Conservation (phyloP, 2,329 filamentous ascomycete species). For the Neonectria sp. region DNA sequence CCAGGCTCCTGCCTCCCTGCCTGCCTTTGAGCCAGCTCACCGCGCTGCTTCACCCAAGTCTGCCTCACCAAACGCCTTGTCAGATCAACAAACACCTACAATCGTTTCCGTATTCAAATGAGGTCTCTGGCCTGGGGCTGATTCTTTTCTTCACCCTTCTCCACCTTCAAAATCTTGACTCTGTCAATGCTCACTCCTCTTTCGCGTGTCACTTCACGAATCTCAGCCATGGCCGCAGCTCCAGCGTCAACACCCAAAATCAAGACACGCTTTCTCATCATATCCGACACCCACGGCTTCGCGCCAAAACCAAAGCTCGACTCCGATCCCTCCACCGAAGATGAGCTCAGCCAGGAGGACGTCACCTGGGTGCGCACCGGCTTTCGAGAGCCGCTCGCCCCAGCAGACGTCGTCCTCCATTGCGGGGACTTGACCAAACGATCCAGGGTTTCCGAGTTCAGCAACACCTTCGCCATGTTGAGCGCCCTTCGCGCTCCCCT, state of each 20-base stretch:
- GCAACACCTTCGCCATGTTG: slow-evolving; percentile 59
- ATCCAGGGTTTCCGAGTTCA: slow-evolving; percentile 59
- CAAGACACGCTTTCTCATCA: slow-evolving; percentile 56
- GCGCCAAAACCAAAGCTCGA: slow-evolving; percentile 35
- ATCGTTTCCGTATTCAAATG: background rate
- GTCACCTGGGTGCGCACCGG: slow-evolving; percentile 40
- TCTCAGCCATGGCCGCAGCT: slow-evolving; percentile 61
- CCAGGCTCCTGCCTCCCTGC: background rate
- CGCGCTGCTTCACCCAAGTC: background rate
- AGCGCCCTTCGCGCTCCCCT: slow-evolving; percentile 61
- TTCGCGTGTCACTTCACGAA: background rate
- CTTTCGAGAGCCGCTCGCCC: slow-evolving; percentile 50
- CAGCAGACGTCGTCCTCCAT: slow-evolving; percentile 65
- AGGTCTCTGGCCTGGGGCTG: background rate
- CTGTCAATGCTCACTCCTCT: background rate
- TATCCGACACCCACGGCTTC: slow-evolving; percentile 57
- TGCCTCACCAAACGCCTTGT: background rate
- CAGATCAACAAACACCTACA: background rate
- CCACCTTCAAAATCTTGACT: background rate
- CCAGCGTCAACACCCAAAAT: slow-evolving; percentile 34
- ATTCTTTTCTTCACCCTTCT: background rate
- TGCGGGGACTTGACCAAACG: slow-evolving; percentile 67
- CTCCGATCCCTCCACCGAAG: slow-evolving; percentile 38
- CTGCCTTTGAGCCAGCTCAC: background rate
- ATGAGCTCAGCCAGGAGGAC: slow-evolving; percentile 42